Evolutionary conservation across 495 filamentous ascomycete genomes (phyloP).

Genomic region (Podospora didyma): DNA sequence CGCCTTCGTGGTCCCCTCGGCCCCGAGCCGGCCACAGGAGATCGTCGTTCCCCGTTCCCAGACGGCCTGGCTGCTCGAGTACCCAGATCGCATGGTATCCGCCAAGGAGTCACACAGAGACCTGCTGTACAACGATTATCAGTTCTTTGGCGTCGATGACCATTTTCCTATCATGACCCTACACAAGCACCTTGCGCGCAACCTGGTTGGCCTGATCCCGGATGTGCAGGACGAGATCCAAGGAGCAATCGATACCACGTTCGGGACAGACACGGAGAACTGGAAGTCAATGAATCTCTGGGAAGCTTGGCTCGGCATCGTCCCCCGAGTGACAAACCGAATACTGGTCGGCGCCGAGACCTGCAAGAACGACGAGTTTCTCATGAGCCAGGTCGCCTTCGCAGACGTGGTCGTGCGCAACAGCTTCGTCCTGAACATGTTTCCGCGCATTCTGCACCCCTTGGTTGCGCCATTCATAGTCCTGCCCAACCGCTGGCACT

Average conservation of each 20-base stretch:
- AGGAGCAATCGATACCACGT: slow-evolving; percentile 22
- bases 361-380: slow-evolving; percentile 26
- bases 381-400: slow-evolving; percentile 27
- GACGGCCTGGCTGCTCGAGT: slow-evolving; percentile 33
- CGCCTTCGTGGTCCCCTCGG: slow-evolving; percentile 28
- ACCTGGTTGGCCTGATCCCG: slow-evolving; percentile 29
- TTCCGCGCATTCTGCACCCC: slow-evolving; percentile 32
- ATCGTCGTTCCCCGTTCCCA: slow-evolving; percentile 33
- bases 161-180: slow-evolving; percentile 28
- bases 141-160: slow-evolving; percentile 29
- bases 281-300: slow-evolving; percentile 33
- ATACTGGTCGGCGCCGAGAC: slow-evolving; percentile 24
- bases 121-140: slow-evolving; percentile 26
- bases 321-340: slow-evolving; percentile 29
- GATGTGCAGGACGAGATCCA: slow-evolving; percentile 30
- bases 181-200: slow-evolving; percentile 33
- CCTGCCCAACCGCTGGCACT: slow-evolving; percentile 27
- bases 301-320: slow-evolving; percentile 29
- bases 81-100: slow-evolving; percentile 29
- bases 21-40: slow-evolving; percentile 27
- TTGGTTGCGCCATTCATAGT: slow-evolving; percentile 25
- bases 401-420: slow-evolving; percentile 31
- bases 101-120: slow-evolving; percentile 28
- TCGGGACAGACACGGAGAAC: slow-evolving; percentile 28
- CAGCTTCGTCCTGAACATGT: slow-evolving; percentile 29